phyloP scores from a whole-genome alignment of 2,329 filamentous ascomycete genomes.

The Cladophialophora exuberans region DNA sequence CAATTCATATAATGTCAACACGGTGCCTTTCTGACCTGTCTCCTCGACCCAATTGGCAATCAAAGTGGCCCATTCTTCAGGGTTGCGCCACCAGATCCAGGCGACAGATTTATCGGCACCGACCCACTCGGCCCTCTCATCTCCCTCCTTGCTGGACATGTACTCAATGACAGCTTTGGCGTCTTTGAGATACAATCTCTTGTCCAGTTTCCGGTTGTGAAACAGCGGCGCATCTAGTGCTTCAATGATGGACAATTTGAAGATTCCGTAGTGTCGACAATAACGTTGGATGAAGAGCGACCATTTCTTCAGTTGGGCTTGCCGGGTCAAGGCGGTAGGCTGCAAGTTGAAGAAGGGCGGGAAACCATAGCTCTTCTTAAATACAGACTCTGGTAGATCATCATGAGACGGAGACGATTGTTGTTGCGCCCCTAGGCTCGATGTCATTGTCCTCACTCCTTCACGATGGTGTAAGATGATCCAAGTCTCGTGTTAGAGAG shows the following conservation, averaged over 20 bases:
- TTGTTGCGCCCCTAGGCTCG: slow-evolving; percentile 9
- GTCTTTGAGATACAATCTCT: slow-evolving; percentile 55
- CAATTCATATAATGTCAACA: slow-evolving; percentile 92
- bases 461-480: no score
- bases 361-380: slow-evolving; percentile 49
- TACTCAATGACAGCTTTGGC: slow-evolving; percentile 58
- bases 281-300: slow-evolving; percentile 81
- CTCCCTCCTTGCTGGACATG: slow-evolving; percentile 58
- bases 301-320: slow-evolving; percentile 74
- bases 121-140: slow-evolving; percentile 64
- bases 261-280: slow-evolving; percentile 76
- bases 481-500: no score
- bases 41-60: slow-evolving; percentile 82
- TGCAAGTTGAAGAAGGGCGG: slow-evolving; percentile 59
- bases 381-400: slow-evolving; percentile 39
- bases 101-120: slow-evolving; percentile 33
- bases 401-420: slow-evolving; percentile 9
- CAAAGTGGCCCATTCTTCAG: slow-evolving; percentile 85
- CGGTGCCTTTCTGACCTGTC: slow-evolving; percentile 84
- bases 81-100: slow-evolving; percentile 67
- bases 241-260: slow-evolving; percentile 70
- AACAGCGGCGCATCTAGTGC: slow-evolving; percentile 63
- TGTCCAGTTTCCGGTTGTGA: slow-evolving; percentile 49
- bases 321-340: slow-evolving; percentile 49
- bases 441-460: not conserved